Evolutionary conservation across 2,329 filamentous ascomycete species (phyloP), one percentile per base, ranked within the genome.

Genomic region (Colletotrichum lini): DNA sequence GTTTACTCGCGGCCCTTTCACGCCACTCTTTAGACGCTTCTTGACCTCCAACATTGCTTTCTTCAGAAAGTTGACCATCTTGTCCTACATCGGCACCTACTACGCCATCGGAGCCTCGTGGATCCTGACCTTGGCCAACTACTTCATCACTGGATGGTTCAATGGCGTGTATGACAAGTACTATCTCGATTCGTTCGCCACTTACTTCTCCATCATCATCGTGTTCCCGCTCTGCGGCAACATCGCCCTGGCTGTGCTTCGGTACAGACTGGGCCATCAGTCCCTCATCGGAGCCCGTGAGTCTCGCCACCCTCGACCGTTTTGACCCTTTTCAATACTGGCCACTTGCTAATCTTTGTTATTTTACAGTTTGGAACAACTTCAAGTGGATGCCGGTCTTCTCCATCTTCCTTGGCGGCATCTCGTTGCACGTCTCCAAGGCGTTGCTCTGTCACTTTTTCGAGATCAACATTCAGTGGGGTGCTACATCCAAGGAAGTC

Each of bases 131-230:
- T 77, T 91, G 1, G 80, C 88, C 69, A 94, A 94, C 80, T 94
- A 94, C 80, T 89, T 94, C 79, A 80, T 93, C 49, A 85, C 93
- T 62, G 92, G 92, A 47, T 93, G 91, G 89, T 92, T 88, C 82
- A 90, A 91, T 76, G 91, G 91, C 44, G 84, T 89, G 63, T 83
- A 92, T 53, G 90, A 92, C 77, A 87, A 91, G 73, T 91, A 89
- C 82, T 93, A 93, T 79, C 84, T 92, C 79, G 89, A 91, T 74
- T 91, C 88, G 1, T 93, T 89, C 84, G 88, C 87, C 74, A 88
- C 91, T 72, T 91, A 88, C 79, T 85, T 92, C 75, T 85, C 86
- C 15, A 87, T 93, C 73, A 80, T 93, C 63, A 82, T 92, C 65
- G 86, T 93, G 62, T 93, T 93, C 83, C 90, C 88, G 61, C 85